A percentile compares a stretch with the other conserved stretches of the same genome.
phyloP scores from a whole-genome alignment of 164 flowering plant species.

The Aristolochia californica region DNA sequence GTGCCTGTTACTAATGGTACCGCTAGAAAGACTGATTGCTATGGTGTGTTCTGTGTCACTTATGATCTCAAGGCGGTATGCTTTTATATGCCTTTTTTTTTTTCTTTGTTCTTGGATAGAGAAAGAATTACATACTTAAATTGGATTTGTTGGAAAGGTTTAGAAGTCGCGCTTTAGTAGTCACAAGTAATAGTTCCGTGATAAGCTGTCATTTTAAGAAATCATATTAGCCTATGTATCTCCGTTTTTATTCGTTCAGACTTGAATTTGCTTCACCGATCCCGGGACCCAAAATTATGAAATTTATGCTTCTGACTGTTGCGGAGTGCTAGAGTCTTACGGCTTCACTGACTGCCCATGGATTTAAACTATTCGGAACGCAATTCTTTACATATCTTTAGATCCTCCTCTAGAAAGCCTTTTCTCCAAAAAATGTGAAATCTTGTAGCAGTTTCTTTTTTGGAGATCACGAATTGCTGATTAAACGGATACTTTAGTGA shows the following conservation, averaged over 20 bases:
- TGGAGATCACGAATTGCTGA: too few relatives aligned
- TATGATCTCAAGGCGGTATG: slow-evolving; percentile 2
- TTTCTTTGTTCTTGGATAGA: background rate
- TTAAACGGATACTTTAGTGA: too few relatives aligned
- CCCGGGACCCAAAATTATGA: too few relatives aligned
- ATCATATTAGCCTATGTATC: background rate
- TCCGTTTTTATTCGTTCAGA: background rate
- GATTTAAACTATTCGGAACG: too few relatives aligned
- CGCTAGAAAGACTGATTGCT: background rate
- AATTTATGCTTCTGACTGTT: too few relatives aligned
- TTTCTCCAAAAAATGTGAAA: too few relatives aligned
- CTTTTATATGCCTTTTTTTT: background rate
- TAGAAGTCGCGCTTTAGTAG: background rate
- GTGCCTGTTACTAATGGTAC: background rate
- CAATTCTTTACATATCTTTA: too few relatives aligned
- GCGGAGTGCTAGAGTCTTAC: too few relatives aligned
- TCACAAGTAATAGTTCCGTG: background rate
- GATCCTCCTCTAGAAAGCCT: too few relatives aligned
- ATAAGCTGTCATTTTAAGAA: background rate
- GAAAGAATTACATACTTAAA: background rate
- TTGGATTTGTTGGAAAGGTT: background rate
- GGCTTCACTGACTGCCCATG: too few relatives aligned
- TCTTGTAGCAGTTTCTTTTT: too few relatives aligned
- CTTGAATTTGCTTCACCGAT: background rate
- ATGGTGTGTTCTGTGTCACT: slow-evolving; percentile 1